Base-by-base conservation (phyloP, 2,329 filamentous ascomycete species). In the Exophiala spinifera region DNA sequence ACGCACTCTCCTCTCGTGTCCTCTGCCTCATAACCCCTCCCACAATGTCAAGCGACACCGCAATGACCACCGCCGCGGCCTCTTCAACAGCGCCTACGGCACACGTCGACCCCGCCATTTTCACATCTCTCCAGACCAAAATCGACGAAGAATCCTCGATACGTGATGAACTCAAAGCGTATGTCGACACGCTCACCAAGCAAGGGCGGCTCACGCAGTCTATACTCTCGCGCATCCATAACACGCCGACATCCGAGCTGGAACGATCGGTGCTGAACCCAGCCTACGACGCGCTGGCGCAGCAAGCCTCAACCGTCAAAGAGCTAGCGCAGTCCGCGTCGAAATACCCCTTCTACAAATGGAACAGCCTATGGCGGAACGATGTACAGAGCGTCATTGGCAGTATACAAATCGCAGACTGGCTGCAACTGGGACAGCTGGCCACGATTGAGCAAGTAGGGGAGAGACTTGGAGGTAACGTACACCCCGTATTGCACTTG, bases 331-430 rank as follows among this genome's bases (percentile, higher is more conserved):
- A 79, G 51, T 81, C 89, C 51, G 90, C 91, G 1, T 91, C 90
- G 21, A 81, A 88, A 69, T 87, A 95, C 66, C 92, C 94, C 0
- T 99, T 97, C 78, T 99, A 97, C 84, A 96, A 96, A 81, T 96
- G 95, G 77, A 96, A 96, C 72, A 76, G 79, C 53, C 83, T 90
- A 69, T 99, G 94, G 94, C 82, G 84, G 23, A 83, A 89, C 55
- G 84, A 88, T 66, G 76, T 96, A 51, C 92, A 97, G 72, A 89
- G 89, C 69, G 82, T 89, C 86, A 81, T 97, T 13, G 90, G 91
- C 49, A 90, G 89, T 25, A 79, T 91, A 63, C 74, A 72, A 63
- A 65, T 82, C 80, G 63, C 74, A 74, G 65, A 77, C 72, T 66
- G 78, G 74, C 31, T 78, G 72, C 63, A 78, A 79, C 69, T 73